Percentiles rank a stretch among this genome's conserved stretches.
phyloP scores from a whole-genome alignment of 495 filamentous ascomycete species.

The Amorphotheca resinae region DNA sequence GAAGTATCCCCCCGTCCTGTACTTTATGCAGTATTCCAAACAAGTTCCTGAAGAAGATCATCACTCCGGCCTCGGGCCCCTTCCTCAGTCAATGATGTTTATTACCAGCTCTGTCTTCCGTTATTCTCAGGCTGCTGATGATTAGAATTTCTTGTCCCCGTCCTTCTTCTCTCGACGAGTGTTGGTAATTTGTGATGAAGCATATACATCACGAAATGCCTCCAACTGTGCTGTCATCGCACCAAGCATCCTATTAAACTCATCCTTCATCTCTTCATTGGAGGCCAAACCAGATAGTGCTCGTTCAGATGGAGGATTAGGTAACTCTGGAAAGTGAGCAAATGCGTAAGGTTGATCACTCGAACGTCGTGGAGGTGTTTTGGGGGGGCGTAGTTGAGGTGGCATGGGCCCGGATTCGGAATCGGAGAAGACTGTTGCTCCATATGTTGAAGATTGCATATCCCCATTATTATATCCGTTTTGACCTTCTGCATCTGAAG shows the following conservation, averaged over 20 bases:
- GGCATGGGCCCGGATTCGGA: slow-evolving; percentile 10
- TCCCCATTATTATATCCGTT: neutral
- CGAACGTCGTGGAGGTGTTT: neutral
- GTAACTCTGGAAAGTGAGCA: slow-evolving; percentile 5
- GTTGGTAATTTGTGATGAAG: neutral
- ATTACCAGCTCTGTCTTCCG: too few species aligned
- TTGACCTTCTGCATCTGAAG: slow-evolving; percentile 14
- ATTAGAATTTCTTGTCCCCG: neutral
- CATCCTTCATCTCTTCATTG: neutral
- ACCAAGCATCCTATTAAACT: slow-evolving; percentile 1
- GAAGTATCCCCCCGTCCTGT: too few species aligned
- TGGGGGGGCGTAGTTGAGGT: slow-evolving; percentile 2
- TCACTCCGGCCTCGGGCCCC: too few species aligned
- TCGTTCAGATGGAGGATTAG: neutral
- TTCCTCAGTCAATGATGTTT: too few species aligned
- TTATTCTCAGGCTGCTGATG: neutral
- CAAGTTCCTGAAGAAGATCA: too few species aligned
- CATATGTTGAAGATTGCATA: slow-evolving; percentile 3
- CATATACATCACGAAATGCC: slow-evolving; percentile 6
- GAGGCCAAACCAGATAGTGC: neutral
- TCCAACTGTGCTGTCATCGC: slow-evolving; percentile 4
- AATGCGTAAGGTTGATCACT: slow-evolving; percentile 3
- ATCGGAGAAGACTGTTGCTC: slow-evolving; percentile 3
- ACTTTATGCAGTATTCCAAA: too few species aligned
- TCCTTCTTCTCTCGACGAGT: neutral